Evolutionary conservation across 1,284 basidiomycete genomes (phyloP).

Genomic region (Ceratobasidium papillatum): DNA sequence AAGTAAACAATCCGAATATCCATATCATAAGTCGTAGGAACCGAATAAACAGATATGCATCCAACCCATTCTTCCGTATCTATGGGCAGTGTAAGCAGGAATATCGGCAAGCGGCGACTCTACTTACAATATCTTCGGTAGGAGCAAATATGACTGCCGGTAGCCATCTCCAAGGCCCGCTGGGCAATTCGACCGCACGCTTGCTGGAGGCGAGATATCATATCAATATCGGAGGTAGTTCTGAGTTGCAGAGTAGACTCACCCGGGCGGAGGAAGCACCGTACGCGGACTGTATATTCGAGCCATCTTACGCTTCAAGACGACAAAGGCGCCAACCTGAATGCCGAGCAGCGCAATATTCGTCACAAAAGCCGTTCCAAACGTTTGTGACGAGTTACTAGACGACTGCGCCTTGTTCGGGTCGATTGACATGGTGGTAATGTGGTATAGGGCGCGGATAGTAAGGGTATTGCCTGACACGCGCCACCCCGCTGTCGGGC

Average conservation of each 20-base stretch:
- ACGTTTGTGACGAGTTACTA: conserved; percentile 33
- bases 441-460: not conserved
- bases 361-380: conserved; percentile 36
- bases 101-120: not conserved
- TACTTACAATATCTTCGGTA: conserved; percentile 39
- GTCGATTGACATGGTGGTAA: conserved; percentile 21
- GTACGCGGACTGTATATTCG: conserved; percentile 27
- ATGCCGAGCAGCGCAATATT: conserved; percentile 22
- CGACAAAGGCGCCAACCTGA: conserved; percentile 29
- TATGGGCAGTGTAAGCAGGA: conserved; percentile 1
- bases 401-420: conserved; percentile 14
- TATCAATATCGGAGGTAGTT: not conserved
- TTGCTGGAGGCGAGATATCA: not conserved
- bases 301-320: conserved; percentile 10
- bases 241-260: not conserved
- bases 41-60: conserved; percentile 93
- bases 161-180: conserved; percentile 34
- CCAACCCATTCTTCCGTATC: conserved; percentile 76
- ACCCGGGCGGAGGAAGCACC: conserved; percentile 18
- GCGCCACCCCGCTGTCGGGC: conserved; percentile 15
- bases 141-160: conserved; percentile 37
- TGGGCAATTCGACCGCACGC: conserved; percentile 25
- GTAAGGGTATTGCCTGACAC: not conserved
- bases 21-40: conserved; percentile 80
- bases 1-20: conserved; percentile 71